A percentile compares a stretch with the other conserved stretches of the same genome.
These are phyloP conservation scores for Kitagawia praeruptora DNA, from an alignment of 129 eudicot genomes.

Conservation along the genomic window DNA sequence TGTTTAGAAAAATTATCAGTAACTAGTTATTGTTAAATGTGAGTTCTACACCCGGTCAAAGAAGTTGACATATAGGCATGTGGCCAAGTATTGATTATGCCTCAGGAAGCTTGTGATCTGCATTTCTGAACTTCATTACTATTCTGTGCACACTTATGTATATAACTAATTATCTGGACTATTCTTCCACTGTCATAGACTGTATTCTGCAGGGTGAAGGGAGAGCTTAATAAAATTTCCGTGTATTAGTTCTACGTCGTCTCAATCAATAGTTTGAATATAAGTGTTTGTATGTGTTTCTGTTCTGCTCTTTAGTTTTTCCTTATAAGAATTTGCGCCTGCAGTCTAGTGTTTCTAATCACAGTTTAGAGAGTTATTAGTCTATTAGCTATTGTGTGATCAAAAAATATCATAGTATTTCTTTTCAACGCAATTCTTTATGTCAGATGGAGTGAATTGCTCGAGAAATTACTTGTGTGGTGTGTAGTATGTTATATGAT, in stretches of 20 bases:
- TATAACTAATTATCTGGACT: neutral
- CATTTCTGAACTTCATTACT: neutral
- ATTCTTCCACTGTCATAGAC: neutral
- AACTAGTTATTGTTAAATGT: neutral
- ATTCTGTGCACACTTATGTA: neutral
- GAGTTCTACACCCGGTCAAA: neutral
- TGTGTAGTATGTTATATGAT: neutral
- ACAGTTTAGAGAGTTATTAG: neutral
- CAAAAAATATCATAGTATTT: neutral
- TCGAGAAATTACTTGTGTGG: neutral
- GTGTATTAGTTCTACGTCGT: neutral
- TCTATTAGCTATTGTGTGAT: neutral
- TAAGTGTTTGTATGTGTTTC: neutral
- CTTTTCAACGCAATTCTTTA: neutral
- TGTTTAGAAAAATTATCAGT: neutral
- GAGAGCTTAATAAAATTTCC: neutral
- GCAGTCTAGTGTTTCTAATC: neutral
- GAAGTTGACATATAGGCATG: neutral
- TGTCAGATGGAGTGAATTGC: neutral
- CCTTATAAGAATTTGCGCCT: neutral
- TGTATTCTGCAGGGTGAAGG: neutral
- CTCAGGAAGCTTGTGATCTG: neutral
- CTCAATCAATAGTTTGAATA: neutral
- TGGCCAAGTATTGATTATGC: neutral
- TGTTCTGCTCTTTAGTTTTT: neutral